A percentile compares a stretch with the other conserved stretches of the same genome.
These are phyloP conservation scores for Pelargonium citronellum DNA, from an alignment of 441 rosid species.

Conservation along the genomic window DNA sequence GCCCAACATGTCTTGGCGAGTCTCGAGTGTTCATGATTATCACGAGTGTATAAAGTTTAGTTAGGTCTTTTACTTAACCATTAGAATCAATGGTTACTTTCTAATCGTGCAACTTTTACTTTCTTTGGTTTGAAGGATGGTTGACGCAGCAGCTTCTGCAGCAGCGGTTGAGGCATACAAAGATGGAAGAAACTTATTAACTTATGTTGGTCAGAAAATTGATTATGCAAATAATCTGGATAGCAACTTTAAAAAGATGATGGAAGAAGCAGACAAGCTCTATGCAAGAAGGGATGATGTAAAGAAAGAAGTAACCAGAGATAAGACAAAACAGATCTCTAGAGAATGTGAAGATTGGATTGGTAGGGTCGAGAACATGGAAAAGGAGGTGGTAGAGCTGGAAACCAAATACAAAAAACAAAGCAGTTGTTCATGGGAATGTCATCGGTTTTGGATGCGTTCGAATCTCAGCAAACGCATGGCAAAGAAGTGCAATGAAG, in stretches of 20 bases:
- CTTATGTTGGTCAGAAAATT: not conserved
- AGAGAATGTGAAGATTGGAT: not conserved
- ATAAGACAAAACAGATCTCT: not conserved
- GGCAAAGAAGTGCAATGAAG: not conserved
- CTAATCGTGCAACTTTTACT: not conserved
- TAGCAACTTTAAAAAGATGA: not conserved
- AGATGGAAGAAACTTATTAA: conserved; percentile 1
- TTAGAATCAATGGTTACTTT: not conserved
- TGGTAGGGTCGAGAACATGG: not conserved
- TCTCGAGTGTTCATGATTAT: too few species aligned
- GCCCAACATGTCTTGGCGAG: too few species aligned
- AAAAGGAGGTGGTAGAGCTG: not conserved
- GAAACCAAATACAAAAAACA: not conserved
- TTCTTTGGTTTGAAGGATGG: conserved; percentile 1
- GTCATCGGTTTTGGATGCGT: not conserved
- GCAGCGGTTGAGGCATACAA: conserved; percentile 3
- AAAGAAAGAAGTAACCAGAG: not conserved
- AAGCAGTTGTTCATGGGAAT: not conserved
- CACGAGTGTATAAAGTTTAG: not conserved
- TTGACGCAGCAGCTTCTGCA: conserved; percentile 5
- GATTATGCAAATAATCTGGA: not conserved
- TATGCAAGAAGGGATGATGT: conserved; percentile 5
- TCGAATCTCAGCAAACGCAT: conserved; percentile 6
- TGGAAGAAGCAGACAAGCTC: not conserved
- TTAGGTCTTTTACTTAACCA: not conserved